Conservation (phyloP, 495 filamentous ascomycete genomes). For the Aspergillus bridgeri region DNA sequence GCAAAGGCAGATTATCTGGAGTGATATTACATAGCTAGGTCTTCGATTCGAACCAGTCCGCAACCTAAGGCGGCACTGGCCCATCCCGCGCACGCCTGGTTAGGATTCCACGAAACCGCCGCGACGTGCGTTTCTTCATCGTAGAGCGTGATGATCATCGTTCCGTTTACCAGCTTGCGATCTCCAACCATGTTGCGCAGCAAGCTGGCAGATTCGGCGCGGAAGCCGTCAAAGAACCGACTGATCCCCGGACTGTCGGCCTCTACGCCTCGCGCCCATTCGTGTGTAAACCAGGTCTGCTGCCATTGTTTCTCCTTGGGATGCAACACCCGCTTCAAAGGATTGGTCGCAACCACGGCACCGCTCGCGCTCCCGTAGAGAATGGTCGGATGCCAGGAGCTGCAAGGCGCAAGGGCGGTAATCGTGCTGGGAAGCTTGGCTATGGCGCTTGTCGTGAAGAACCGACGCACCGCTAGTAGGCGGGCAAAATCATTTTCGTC, state of each 20-base stretch:
- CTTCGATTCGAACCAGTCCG: constrained; percentile 66
- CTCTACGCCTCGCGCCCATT: constrained; percentile 46
- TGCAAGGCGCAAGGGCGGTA: constrained; percentile 42
- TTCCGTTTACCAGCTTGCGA: constrained; percentile 33
- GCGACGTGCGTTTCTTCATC: constrained; percentile 58
- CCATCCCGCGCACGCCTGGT: constrained; percentile 60
- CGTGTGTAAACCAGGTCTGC: constrained; percentile 60
- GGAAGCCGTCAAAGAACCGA: constrained; percentile 59
- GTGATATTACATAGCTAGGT: constrained; percentile 49
- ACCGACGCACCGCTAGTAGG: constrained; percentile 50
- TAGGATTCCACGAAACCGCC: constrained; percentile 63
- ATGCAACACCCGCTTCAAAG: constrained; percentile 51
- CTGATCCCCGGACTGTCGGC: constrained; percentile 38
- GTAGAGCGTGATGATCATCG: constrained; percentile 47
- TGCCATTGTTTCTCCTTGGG: constrained; percentile 53
- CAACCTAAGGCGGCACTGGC: constrained; percentile 58
- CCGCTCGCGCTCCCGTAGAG: constrained; percentile 58
- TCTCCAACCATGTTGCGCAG: constrained; percentile 31
- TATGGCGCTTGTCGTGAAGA: constrained; percentile 48
- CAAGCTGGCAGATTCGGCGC: constrained; percentile 41
- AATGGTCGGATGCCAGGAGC: constrained; percentile 50
- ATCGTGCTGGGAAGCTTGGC: constrained; percentile 34
- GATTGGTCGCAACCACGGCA: constrained; percentile 52
- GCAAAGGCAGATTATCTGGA: constrained; percentile 8
- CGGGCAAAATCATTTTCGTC: constrained; percentile 59